Base-by-base conservation (phyloP, 1,284 basidiomycete species). In the Fomes fomentarius region DNA sequence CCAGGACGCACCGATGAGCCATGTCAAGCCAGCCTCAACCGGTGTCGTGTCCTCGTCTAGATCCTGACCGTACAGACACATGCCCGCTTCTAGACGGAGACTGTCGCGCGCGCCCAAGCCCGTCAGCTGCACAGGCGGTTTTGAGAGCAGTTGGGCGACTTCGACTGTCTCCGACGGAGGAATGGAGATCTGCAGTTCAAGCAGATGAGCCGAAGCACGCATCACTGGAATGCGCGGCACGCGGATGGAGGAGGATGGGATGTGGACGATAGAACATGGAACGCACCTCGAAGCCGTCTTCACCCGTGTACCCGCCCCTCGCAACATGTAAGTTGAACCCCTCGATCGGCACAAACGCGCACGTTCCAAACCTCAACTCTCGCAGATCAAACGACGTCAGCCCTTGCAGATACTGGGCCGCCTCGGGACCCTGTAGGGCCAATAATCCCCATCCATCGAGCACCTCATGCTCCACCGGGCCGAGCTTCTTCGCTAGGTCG, bases 221-320 rank as follows among this genome's bases (percentile, higher is more conserved):
- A 24, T 4, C 17, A 38, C 7, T 5, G 5, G 10, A 24, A 14
- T 24, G 19, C 4, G 21, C 15, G 11, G 21, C 15, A 17, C 5
- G 19, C 40, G 15, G 9, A 39, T 11, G 8, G 54, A 9, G 25
- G n/a, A n/a, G n/a, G n/a, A n/a, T n/a, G n/a, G n/a, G n/a, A n/a
- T n/a, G n/a, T n/a, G n/a, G n/a, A n/a, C n/a, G n/a, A n/a, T n/a
- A n/a, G n/a, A n/a, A n/a, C n/a, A n/a, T n/a, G n/a, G n/a, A n/a
- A 67, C 77, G 59, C 35, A 89, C 92, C 79, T 99, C 96, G 63
- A 99, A 98, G 0, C 96, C 97, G 71, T 99, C 96, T 74, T 99
- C 97, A 30, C 97, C 96, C 0, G 97, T 99, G 75, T 99, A 99
- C 4, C 97, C 96, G 21, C 94, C 94, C n/a, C 96, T 86, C 9